phyloP scores from a whole-genome alignment of 2,329 filamentous ascomycete genomes.

The Paracoccidioides lutzii region DNA sequence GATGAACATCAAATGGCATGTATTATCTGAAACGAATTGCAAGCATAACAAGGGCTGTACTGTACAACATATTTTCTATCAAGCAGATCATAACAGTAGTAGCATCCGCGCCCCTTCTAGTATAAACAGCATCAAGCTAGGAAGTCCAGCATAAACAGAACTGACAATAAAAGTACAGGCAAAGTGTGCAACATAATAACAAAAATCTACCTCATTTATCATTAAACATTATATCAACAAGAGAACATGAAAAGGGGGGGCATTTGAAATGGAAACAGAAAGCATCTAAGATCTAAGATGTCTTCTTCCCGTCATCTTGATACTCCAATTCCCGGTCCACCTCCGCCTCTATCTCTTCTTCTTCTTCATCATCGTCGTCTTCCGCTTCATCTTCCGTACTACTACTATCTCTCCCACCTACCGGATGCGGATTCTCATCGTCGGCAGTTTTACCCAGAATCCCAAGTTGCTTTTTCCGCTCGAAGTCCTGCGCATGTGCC shows the following conservation, averaged over 20 bases:
- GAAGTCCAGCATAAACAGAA: not conserved
- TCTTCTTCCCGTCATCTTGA: not conserved
- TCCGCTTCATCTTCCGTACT: conserved; percentile 27
- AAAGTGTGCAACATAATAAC: not conserved
- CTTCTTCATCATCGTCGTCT: conserved; percentile 23
- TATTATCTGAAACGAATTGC: too few relatives aligned
- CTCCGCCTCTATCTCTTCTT: not conserved
- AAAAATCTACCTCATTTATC: too few relatives aligned
- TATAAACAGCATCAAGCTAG: too few relatives aligned
- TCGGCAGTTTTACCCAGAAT: conserved; percentile 26
- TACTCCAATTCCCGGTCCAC: not conserved
- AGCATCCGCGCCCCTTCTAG: too few relatives aligned
- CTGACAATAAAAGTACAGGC: not conserved
- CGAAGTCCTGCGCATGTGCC: conserved; percentile 85
- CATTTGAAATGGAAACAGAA: not conserved
- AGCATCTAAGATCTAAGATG: not conserved
- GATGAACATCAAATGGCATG: too few relatives aligned
- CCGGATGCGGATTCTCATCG: conserved; percentile 22
- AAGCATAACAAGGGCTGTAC: too few relatives aligned
- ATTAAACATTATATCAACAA: not conserved
- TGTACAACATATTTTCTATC: too few relatives aligned
- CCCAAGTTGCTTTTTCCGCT: conserved; percentile 54
- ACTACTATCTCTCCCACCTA: conserved; percentile 19
- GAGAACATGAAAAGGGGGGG: not conserved
- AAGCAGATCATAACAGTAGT: too few relatives aligned